Evolutionary conservation across 2,329 filamentous ascomycete genomes (phyloP), one percentile per base, ranked within the genome.

Genomic region (Paecilomyces variotii): DNA sequence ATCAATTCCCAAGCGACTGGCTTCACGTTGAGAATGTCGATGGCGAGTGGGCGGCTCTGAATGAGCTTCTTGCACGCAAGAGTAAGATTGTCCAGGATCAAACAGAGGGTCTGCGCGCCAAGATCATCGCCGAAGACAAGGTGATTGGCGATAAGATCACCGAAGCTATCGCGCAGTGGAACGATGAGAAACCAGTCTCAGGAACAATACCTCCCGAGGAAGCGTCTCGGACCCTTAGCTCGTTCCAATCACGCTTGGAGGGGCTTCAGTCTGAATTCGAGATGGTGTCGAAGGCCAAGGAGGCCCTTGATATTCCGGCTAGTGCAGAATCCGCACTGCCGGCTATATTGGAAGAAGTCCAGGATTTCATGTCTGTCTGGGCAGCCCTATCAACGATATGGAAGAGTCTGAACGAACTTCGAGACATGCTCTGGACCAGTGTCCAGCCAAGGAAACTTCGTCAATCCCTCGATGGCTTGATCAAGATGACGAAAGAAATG

Each of bases 401-500:
- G 94, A 89, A 90, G 72, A 96, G 90, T 70, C 80, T 99, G 60
- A 94, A 97, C 68, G 93, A 97, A 68, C 88, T 97, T 14, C 86
- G 91, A 30, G 95, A 99, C 67, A 89, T 86, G 56, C 82, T 96
- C 1, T 99, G 95, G 95, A 95, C 88, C 58, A 96, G 90, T 69
- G 89, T 99, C 1, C 91, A 97, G 70, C 93, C 95, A 7, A 85
- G 94, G 63, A 99, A 97, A 77, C 86, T 99, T 59, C 86, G 94
- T 39, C 85, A 89, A 66, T 89, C 90, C 62, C 87, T 99, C 55
- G 93, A 99, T 69, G 87, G 88, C 54, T 83, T 97, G 56, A 90
- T 97, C 73, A 96, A 96, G 79, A 96, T 96, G 84, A 97, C 92
- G 35, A 97, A 96, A 77, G 93, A 97, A 62, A 97, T 99, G 94